Conservation (phyloP, 2,329 filamentous ascomycete species). For the Exophiala dermatitidis region DNA sequence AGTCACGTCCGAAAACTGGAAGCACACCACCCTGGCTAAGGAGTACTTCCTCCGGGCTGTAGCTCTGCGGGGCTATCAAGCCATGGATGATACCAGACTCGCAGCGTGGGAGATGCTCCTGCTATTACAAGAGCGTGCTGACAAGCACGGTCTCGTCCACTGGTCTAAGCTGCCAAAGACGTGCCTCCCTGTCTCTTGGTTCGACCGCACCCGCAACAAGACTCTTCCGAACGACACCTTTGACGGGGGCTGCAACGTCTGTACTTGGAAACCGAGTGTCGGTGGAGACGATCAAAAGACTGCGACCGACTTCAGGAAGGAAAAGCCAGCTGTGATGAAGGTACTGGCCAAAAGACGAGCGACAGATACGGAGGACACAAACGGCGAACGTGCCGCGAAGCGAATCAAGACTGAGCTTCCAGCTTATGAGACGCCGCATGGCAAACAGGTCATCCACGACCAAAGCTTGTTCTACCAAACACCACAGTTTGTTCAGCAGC, state of each 20-base stretch:
- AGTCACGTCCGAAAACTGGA: not conserved
- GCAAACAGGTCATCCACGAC: too few species aligned
- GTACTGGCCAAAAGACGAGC: not conserved
- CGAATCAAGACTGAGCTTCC: not conserved
- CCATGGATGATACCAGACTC: not conserved
- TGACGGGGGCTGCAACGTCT: constrained; percentile 4
- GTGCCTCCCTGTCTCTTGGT: constrained; percentile 6
- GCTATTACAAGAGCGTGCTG: constrained; percentile 8
- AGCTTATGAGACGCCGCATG: too few species aligned
- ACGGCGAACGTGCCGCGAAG: not conserved
- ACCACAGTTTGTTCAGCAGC: too few species aligned
- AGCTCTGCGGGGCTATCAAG: not conserved
- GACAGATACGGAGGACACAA: not conserved
- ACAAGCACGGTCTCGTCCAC: not conserved
- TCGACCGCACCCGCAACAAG: constrained; percentile 3
- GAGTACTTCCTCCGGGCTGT: not conserved
- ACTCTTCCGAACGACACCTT: constrained; percentile 2
- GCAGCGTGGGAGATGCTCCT: constrained; percentile 2
- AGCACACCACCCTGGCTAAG: constrained; percentile 1
- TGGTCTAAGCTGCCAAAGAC: constrained; percentile 7
- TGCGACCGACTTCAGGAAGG: too few species aligned
- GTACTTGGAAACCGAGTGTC: not conserved
- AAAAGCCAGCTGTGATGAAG: too few species aligned
- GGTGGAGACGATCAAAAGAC: too few species aligned
- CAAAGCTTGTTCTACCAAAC: too few species aligned